These are phyloP conservation scores for Cordyceps sp. DNA, from an alignment of 2,329 filamentous ascomycete species.

Conservation along the genomic window DNA sequence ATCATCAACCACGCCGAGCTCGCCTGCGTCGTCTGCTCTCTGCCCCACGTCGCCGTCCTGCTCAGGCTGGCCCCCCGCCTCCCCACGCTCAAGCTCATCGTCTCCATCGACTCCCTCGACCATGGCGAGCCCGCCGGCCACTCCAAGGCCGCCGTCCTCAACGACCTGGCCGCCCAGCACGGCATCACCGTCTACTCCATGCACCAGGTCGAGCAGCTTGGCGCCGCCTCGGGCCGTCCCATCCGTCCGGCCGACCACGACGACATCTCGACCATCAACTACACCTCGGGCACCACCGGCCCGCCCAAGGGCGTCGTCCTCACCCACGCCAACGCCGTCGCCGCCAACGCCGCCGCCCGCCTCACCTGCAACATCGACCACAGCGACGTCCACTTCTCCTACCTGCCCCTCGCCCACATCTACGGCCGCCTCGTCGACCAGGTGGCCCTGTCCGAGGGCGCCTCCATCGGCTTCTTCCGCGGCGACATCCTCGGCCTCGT, in stretches of 20 bases:
- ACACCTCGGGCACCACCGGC: slow-evolving; percentile 75
- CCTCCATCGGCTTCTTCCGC: slow-evolving; percentile 79
- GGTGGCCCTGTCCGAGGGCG: slow-evolving; percentile 52
- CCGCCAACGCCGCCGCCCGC: slow-evolving; percentile 48
- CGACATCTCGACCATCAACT: slow-evolving; percentile 80
- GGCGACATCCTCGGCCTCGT: slow-evolving; percentile 75
- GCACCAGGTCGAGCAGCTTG: slow-evolving; percentile 65
- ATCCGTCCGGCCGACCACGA: slow-evolving; percentile 56
- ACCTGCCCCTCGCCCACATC: slow-evolving; percentile 88
- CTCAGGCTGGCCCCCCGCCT: slow-evolving; percentile 64
- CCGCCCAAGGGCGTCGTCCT: slow-evolving; percentile 71
- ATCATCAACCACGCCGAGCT: slow-evolving; percentile 85
- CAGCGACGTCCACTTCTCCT: slow-evolving; percentile 58
- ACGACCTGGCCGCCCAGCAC: slow-evolving; percentile 53
- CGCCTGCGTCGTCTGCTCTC: slow-evolving; percentile 56
- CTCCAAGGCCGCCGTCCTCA: slow-evolving; percentile 67
- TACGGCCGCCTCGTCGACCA: slow-evolving; percentile 79
- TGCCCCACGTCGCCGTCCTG: slow-evolving; percentile 67
- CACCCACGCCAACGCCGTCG: slow-evolving; percentile 66
- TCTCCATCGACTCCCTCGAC: slow-evolving; percentile 72
- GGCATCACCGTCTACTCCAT: slow-evolving; percentile 71
- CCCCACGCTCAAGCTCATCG: slow-evolving; percentile 70
- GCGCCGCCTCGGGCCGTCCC: slow-evolving; percentile 50
- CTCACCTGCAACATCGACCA: slow-evolving; percentile 31
- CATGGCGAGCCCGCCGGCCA: slow-evolving; percentile 59